Percentiles rank a stretch among this genome's conserved stretches.
phyloP scores from a whole-genome alignment of 495 filamentous ascomycete genomes.

The Aspergillus ellipticus region DNA sequence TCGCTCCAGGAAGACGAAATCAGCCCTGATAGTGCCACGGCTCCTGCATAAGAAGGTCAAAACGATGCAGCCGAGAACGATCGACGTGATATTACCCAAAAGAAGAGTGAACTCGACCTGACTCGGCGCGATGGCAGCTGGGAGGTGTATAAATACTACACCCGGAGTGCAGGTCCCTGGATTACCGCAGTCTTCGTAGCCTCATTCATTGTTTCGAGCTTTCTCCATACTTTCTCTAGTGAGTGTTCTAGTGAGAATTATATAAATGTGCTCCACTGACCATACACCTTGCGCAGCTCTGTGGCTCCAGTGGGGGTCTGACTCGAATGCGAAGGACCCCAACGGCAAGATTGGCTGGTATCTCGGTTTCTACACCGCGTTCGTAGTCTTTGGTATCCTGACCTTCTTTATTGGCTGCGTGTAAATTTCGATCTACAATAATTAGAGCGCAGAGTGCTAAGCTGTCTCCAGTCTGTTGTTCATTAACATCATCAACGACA shows the following conservation, averaged over 20 bases:
- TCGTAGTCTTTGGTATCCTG: too few species aligned
- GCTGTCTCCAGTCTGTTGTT: constrained; percentile 9
- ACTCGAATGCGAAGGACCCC: constrained; percentile 19
- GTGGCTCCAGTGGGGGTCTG: constrained; percentile 44
- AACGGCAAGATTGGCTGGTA: not conserved
- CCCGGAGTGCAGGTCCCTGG: constrained; percentile 15
- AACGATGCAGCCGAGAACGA: not conserved
- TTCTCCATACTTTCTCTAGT: not conserved
- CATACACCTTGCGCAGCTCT: constrained; percentile 12
- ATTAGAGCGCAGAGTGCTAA: too few species aligned
- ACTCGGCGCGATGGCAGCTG: constrained; percentile 36
- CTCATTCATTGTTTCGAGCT: not conserved
- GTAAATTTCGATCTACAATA: too few species aligned
- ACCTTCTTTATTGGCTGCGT: too few species aligned
- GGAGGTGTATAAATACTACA: constrained; percentile 50
- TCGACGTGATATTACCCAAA: not conserved
- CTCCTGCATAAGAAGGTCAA: not conserved
- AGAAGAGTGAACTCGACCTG: not conserved
- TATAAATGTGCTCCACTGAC: too few species aligned
- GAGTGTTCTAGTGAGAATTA: constrained; percentile 11
- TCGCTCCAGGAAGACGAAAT: not conserved
- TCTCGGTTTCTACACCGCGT: not conserved
- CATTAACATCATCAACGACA: constrained; percentile 10
- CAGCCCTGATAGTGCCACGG: not conserved
- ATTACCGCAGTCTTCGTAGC: not conserved